These are phyloP conservation scores for Xanthoceras sorbifolium DNA, from an alignment of 345 rosid genomes.

Conservation along the genomic window DNA sequence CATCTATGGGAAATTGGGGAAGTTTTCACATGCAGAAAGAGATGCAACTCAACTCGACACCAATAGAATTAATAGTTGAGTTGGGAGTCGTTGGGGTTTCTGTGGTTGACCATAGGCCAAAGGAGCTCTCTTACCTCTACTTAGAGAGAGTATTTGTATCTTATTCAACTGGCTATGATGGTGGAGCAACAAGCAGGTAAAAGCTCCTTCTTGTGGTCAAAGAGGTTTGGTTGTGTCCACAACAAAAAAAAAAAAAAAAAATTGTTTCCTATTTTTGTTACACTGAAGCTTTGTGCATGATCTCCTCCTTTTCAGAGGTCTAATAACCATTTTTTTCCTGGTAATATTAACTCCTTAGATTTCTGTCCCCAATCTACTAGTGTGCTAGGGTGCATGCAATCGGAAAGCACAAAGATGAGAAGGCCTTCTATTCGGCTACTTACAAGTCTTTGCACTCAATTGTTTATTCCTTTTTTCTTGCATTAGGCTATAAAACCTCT, in stretches of 20 bases:
- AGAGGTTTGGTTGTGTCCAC: background rate
- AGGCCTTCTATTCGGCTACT: background rate
- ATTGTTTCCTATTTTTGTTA: background rate
- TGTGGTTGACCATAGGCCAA: slow-evolving; percentile 81
- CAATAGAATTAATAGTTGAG: slow-evolving; percentile 80
- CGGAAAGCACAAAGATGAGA: background rate
- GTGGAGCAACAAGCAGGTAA: slow-evolving; percentile 93
- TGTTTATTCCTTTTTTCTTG: background rate
- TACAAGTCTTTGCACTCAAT: background rate
- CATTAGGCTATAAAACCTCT: background rate
- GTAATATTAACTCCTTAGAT: background rate
- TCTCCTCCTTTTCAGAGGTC: background rate
- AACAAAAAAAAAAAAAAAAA: too few species aligned
- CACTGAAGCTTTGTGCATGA: background rate
- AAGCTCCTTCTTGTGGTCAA: slow-evolving; percentile 6
- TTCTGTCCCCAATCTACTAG: background rate
- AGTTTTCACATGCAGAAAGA: slow-evolving; percentile 42
- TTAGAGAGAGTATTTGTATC: slow-evolving; percentile 78
- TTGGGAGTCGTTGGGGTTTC: slow-evolving; percentile 92
- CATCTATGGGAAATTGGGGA: slow-evolving; percentile 46
- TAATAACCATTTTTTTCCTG: slow-evolving; percentile 3
- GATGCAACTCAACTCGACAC: slow-evolving; percentile 40
- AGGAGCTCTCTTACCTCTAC: slow-evolving; percentile 76
- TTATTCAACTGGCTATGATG: slow-evolving; percentile 90
- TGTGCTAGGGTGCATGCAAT: background rate